These are phyloP conservation scores for Suillus cothurnatus DNA, from an alignment of 768 basidiomycete genomes.

Conservation along the genomic window DNA sequence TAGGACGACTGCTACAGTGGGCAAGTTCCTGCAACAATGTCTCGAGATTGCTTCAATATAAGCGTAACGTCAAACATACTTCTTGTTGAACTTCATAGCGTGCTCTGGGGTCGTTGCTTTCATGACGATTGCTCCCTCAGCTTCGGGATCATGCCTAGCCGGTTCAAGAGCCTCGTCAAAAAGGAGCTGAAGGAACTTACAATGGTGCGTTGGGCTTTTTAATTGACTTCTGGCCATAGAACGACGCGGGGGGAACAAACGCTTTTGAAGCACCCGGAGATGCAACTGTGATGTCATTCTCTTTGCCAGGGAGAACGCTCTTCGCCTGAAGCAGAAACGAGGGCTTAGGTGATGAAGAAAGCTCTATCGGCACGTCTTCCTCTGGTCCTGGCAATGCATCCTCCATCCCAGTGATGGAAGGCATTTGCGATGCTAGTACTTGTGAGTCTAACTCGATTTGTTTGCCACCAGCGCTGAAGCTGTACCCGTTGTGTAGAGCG, in stretches of 20 bases:
- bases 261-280: constrained; percentile 19
- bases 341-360: constrained; percentile 20
- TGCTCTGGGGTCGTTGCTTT: constrained; percentile 71
- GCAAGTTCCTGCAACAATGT: constrained; percentile 47
- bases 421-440: constrained; percentile 54
- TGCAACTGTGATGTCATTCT: constrained; percentile 20
- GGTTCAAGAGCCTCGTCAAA: background rate
- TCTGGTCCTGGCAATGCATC: constrained; percentile 28
- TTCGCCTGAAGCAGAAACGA: constrained; percentile 9
- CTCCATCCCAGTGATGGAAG: constrained; percentile 40
- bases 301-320: constrained; percentile 16
- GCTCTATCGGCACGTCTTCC: constrained; percentile 13
- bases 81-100: constrained; percentile 67
- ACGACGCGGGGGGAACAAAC: constrained; percentile 59
- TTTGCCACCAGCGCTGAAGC: constrained; percentile 53
- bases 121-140: constrained; percentile 84
- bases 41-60: constrained; percentile 6
- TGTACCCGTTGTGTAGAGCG: constrained; percentile 41
- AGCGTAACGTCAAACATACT: constrained; percentile 42
- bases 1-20: constrained; percentile 81
- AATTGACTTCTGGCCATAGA: constrained; percentile 51
- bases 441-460: constrained; percentile 63
- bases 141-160: constrained; percentile 73
- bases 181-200: constrained; percentile 40
- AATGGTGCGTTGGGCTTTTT: constrained; percentile 39